phyloP scores from a whole-genome alignment of 306 rosid species.

The Quercus berberidifolia region DNA sequence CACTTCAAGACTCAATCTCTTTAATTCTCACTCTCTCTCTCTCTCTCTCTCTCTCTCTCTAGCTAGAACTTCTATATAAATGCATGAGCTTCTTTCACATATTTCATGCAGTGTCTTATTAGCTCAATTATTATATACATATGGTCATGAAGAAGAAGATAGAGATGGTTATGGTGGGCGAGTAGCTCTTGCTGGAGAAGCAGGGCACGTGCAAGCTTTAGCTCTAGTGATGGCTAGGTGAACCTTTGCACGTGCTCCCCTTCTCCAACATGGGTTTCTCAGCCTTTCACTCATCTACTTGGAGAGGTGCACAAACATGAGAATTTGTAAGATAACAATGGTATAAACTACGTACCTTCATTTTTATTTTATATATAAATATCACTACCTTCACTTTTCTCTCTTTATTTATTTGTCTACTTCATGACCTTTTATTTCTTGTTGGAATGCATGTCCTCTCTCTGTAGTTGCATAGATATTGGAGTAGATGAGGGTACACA shows the following conservation, averaged over 20 bases:
- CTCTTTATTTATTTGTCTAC: not conserved
- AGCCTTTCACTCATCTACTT: constrained; percentile 20
- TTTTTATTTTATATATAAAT: not conserved
- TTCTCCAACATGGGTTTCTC: constrained; percentile 82
- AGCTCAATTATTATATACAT: not conserved
- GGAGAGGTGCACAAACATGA: not conserved
- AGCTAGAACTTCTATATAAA: constrained; percentile 33
- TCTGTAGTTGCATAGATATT: not conserved
- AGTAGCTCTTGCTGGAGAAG: constrained; percentile 83
- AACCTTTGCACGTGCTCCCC: constrained; percentile 88
- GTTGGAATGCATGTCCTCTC: not conserved
- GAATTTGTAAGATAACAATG: not conserved
- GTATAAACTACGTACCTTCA: not conserved
- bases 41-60: constrained; percentile 7
- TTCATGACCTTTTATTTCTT: not conserved
- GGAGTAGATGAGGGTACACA: too few relatives aligned
- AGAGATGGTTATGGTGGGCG: constrained; percentile 35
- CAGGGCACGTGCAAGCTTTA: constrained; percentile 92
- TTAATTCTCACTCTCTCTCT: constrained; percentile 14
- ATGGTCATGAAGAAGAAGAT: not conserved
- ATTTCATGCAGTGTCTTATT: constrained; percentile 9
- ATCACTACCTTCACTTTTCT: not conserved
- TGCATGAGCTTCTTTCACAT: constrained; percentile 16
- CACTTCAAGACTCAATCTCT: constrained; percentile 76
- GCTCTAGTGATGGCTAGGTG: not conserved